Percentiles rank a stretch among this genome's conserved stretches.
Evolutionary conservation across 495 filamentous ascomycete species (phyloP).

Genomic region (Clavariopsis aquatica): DNA sequence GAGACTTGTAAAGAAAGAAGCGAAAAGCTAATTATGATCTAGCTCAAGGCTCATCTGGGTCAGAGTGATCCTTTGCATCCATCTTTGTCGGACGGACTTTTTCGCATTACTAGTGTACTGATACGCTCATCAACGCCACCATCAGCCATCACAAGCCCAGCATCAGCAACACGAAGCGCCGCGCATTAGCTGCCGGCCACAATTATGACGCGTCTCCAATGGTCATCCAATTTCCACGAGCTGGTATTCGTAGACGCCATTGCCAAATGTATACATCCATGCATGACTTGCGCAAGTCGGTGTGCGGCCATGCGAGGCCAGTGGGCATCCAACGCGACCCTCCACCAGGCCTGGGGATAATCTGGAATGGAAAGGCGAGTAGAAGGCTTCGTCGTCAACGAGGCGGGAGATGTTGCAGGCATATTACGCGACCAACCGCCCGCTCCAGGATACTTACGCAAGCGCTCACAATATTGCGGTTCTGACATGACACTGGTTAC

Average conservation of each 20-base stretch:
- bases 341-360: neutral
- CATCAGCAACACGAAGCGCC: conserved; percentile 9
- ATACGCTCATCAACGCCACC: neutral
- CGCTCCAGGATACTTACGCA: conserved; percentile 8
- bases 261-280: neutral
- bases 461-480: conserved; percentile 2
- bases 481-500: conserved; percentile 1
- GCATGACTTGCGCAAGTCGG: neutral
- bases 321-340: neutral
- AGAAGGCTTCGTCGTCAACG: neutral
- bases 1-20: neutral
- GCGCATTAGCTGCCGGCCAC: conserved; percentile 11
- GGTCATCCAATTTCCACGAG: neutral
- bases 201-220: neutral
- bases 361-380: neutral
- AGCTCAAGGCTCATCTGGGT: neutral
- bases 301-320: neutral
- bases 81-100: neutral
- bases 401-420: neutral
- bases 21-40: neutral
- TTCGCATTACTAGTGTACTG: neutral
- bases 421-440: neutral
- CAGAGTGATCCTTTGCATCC: neutral
- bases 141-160: conserved; percentile 1
- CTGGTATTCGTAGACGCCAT: conserved; percentile 1